These are phyloP conservation scores for Candida sp. DNA, from an alignment of 1,139 yeast genomes.

Conservation along the genomic window DNA sequence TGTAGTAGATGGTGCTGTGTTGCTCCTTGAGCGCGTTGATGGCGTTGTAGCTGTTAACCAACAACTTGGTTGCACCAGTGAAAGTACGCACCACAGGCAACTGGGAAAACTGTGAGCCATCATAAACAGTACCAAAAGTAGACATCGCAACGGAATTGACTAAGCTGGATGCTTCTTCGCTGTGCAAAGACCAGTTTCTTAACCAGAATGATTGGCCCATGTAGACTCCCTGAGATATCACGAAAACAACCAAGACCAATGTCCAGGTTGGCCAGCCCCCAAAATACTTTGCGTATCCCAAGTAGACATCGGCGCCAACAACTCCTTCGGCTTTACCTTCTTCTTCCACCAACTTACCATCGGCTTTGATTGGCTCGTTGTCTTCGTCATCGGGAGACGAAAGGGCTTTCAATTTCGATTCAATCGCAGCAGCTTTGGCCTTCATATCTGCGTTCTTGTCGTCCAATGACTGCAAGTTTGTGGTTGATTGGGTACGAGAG, in stretches of 20 bases:
- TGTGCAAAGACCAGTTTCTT: constrained; percentile 69
- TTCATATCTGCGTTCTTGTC: constrained; percentile 45
- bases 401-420: constrained; percentile 39
- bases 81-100: constrained; percentile 26
- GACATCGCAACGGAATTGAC: constrained; percentile 18
- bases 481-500: constrained; percentile 63
- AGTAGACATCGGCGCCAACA: constrained; percentile 73
- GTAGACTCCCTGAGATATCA: constrained; percentile 58
- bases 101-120: constrained; percentile 18
- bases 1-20: constrained; percentile 63
- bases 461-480: constrained; percentile 52
- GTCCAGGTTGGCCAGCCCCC: constrained; percentile 65
- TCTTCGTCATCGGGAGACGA: constrained; percentile 18
- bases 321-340: constrained; percentile 87
- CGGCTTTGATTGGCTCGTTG: constrained; percentile 32
- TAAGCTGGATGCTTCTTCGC: constrained; percentile 21
- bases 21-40: constrained; percentile 22
- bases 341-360: constrained; percentile 76
- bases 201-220: constrained; percentile 87
- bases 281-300: constrained; percentile 65
- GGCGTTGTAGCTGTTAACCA: constrained; percentile 9
- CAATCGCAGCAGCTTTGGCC: constrained; percentile 47
- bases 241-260: constrained; percentile 47
- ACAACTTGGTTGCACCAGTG: constrained; percentile 17
- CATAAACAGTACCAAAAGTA: constrained; percentile 18